These are phyloP conservation scores for Vicia sativa DNA, from an alignment of 306 rosid genomes.

Conservation along the genomic window DNA sequence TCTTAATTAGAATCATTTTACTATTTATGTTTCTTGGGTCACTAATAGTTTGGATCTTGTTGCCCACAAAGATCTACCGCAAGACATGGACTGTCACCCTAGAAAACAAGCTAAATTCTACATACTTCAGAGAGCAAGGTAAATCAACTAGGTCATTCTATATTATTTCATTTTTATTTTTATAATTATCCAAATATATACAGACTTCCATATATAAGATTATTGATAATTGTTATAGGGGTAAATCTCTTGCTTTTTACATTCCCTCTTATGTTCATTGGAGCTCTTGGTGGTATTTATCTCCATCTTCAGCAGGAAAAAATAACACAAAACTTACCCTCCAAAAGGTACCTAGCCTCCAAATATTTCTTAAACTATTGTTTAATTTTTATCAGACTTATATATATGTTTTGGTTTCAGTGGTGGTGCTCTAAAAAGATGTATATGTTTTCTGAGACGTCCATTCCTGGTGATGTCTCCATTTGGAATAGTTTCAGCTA, in stretches of 20 bases:
- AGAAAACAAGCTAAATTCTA: constrained; percentile 43
- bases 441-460: constrained; percentile 45
- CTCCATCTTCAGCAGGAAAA: constrained; percentile 55
- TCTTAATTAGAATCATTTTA: constrained; percentile 33
- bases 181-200: too few relatives aligned
- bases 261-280: constrained; percentile 63
- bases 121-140: constrained; percentile 68
- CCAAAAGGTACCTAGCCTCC: constrained; percentile 37
- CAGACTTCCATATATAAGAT: too few relatives aligned
- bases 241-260: constrained; percentile 61
- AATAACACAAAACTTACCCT: constrained; percentile 21
- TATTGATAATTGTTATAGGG: constrained; percentile 37
- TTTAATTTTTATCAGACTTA: background rate
- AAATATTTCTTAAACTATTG: background rate
- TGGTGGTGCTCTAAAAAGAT: background rate
- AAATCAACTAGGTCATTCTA: background rate
- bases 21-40: constrained; percentile 53
- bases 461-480: constrained; percentile 59
- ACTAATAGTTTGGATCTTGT: constrained; percentile 56
- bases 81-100: constrained; percentile 48
- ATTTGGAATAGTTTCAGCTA: constrained; percentile 54
- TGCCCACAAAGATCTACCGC: constrained; percentile 57
- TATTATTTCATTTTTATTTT: too few relatives aligned
- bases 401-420: constrained; percentile 25
- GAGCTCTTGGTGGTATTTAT: constrained; percentile 56